These are phyloP conservation scores for Pythium aquatile DNA, from an alignment of 352 stramenopile species.

Conservation along the genomic window DNA sequence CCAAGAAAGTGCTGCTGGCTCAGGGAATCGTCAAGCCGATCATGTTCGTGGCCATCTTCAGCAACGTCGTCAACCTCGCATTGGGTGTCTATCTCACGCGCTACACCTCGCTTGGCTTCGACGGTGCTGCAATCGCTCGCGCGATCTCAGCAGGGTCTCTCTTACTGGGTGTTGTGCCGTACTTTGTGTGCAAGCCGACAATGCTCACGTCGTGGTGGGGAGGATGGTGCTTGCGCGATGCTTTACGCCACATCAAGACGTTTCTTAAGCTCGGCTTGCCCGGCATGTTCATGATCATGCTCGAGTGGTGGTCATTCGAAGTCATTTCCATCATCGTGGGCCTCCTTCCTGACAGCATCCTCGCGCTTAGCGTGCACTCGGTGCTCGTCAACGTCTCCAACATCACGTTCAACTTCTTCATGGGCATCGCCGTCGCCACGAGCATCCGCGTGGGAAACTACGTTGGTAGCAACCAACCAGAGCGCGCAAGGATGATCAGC, in stretches of 20 bases:
- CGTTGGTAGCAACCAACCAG: conserved; percentile 11
- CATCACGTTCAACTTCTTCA: conserved; percentile 63
- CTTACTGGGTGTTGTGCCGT: conserved; percentile 45
- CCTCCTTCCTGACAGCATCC: conserved; percentile 45
- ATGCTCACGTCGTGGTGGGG: conserved; percentile 41
- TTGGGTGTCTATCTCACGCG: conserved; percentile 69
- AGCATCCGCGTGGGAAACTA: conserved; percentile 22
- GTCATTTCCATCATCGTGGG: conserved; percentile 53
- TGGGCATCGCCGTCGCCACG: conserved; percentile 24
- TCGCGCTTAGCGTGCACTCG: conserved; percentile 57
- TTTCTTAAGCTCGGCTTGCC: conserved; percentile 54
- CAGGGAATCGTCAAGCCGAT: conserved; percentile 79
- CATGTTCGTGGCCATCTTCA: conserved; percentile 55
- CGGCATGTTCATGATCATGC: conserved; percentile 54
- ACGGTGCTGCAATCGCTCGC: conserved; percentile 65
- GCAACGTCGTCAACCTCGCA: conserved; percentile 65
- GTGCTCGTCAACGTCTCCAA: conserved; percentile 65
- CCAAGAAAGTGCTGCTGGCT: conserved; percentile 77
- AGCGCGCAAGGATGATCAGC: conserved; percentile 42
- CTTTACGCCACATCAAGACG: conserved; percentile 32
- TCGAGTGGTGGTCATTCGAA: conserved; percentile 74
- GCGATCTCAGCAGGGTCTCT: conserved; percentile 52
- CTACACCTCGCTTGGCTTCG: conserved; percentile 67
- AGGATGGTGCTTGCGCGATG: conserved; percentile 12
- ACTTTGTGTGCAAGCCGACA: conserved; percentile 44